Base-by-base conservation (phyloP, 306 rosid species). In the Fagus sylvatica region DNA sequence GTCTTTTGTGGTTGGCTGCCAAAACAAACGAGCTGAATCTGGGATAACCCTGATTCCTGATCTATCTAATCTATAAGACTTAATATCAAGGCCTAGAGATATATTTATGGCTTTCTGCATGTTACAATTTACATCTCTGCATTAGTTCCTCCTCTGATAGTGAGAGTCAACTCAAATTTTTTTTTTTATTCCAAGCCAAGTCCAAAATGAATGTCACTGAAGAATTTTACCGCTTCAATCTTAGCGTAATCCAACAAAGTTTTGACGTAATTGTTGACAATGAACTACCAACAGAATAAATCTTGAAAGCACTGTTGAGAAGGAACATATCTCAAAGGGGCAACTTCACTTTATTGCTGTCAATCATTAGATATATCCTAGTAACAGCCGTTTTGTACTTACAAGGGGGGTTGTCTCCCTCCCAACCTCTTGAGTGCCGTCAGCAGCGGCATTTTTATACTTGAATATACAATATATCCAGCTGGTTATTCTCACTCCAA, bases 311-410 rank as follows among this genome's bases (percentile, higher is more conserved):
- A 74, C 74, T 69, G 81, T 67, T 62, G 74, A 6, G 74, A 82
- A 48, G 78, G 78, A 75, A 80, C 79, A 76, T 64, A 79, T 87
- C 84, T 72, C 78, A 5, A 67, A 61, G 79, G 79, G 84, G 79
- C 87, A 84, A 86, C 84, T 74, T 87, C 85, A 84, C 80, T 81
- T 87, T 83, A 89, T 89, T 89, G 77, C 75, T 82, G 84, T 78
- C 76, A 72, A 61, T 56, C 78, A 82, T 83, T 79, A 81, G 84
- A 80, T 85, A 86, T 72, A 74, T 53, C 82, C 87, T 82, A 85
- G 61, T 76, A 78, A 79, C 76, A 53, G 90, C 92, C 91, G 80
- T 88, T 84, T 74, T 70, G 82, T 85, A 88, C 78, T 88, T 87
- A 87, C 91, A 88, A 82, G 82, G 68, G 83, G 82, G 79, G 74